Evolutionary conservation across 305 asterid species (phyloP).

Genomic region (Petunia hybrid): DNA sequence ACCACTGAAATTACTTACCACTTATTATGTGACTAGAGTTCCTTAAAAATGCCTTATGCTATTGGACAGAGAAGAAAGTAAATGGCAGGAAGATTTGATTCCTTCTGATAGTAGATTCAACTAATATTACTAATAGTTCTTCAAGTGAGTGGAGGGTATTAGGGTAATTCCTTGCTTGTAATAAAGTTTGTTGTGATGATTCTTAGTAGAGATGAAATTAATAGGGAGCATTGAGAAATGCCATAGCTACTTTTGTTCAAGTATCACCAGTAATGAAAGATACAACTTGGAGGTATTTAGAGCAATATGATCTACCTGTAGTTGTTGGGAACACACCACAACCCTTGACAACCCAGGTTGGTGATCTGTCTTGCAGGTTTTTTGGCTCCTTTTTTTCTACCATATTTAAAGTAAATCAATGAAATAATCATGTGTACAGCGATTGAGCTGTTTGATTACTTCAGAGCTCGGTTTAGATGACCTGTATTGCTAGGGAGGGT

Average conservation of each 20-base stretch:
- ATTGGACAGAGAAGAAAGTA: too few species aligned
- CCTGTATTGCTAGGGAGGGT: neutral
- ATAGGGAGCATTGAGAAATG: conserved; percentile 91
- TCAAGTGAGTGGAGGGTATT: too few species aligned
- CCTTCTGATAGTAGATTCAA: too few species aligned
- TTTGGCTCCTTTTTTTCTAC: neutral
- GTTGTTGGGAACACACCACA: conserved; percentile 73
- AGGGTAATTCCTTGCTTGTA: too few species aligned
- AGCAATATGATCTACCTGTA: conserved; percentile 96
- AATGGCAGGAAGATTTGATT: too few species aligned
- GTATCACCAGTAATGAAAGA: conserved; percentile 87
- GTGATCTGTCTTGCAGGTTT: conserved; percentile 20
- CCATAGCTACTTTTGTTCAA: conserved; percentile 78
- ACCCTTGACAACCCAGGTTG: conserved; percentile 78
- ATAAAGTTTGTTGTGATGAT: too few species aligned
- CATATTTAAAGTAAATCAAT: neutral
- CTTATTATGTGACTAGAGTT: too few species aligned
- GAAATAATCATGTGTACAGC: neutral
- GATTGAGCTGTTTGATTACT: neutral
- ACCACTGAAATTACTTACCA: too few species aligned
- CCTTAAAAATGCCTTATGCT: too few species aligned
- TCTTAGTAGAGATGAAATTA: conserved; percentile 19
- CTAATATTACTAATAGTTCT: too few species aligned
- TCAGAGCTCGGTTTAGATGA: conserved; percentile 10
- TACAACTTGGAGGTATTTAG: conserved; percentile 89